Conservation (phyloP, 164 flowering plant species). For the Vitis cinerea region DNA sequence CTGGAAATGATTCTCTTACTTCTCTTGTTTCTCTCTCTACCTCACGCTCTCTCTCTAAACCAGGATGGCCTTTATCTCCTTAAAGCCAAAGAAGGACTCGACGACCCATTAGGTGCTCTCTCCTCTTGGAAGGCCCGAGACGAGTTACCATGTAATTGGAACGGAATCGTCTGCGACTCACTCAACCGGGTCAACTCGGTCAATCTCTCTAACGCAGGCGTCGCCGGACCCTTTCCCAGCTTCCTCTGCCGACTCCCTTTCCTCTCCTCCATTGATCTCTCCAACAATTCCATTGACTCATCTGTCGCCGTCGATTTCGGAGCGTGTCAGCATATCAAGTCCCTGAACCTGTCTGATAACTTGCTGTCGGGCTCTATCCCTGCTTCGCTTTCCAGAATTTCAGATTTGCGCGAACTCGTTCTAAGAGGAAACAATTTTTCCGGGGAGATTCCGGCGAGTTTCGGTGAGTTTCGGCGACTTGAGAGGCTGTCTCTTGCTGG, state of each 20-base stretch:
- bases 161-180: conserved; percentile 42
- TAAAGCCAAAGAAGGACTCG: conserved; percentile 24
- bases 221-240: conserved; percentile 38
- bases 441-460: conserved; percentile 42
- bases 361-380: conserved; percentile 49
- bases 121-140: conserved; percentile 36
- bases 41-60: conserved; percentile 23
- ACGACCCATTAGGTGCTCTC: conserved; percentile 32
- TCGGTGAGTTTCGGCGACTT: conserved; percentile 31
- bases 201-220: conserved; percentile 26
- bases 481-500: conserved; percentile 33
- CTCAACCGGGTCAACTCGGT: conserved; percentile 28
- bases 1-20: conserved; percentile 1
- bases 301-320: conserved; percentile 35
- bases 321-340: conserved; percentile 24
- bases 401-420: conserved; percentile 22
- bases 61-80: conserved; percentile 42
- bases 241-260: conserved; percentile 38
- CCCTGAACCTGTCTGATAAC: conserved; percentile 38
- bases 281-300: conserved; percentile 37
- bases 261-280: conserved; percentile 35
- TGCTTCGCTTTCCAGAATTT: conserved; percentile 18
- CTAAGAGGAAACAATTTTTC: conserved; percentile 42
- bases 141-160: conserved; percentile 49
- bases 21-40: conserved; percentile 17